These are phyloP conservation scores for Pseudonitzschia delicatissima DNA, from an alignment of 108 stramenopile species.

Conservation along the genomic window DNA sequence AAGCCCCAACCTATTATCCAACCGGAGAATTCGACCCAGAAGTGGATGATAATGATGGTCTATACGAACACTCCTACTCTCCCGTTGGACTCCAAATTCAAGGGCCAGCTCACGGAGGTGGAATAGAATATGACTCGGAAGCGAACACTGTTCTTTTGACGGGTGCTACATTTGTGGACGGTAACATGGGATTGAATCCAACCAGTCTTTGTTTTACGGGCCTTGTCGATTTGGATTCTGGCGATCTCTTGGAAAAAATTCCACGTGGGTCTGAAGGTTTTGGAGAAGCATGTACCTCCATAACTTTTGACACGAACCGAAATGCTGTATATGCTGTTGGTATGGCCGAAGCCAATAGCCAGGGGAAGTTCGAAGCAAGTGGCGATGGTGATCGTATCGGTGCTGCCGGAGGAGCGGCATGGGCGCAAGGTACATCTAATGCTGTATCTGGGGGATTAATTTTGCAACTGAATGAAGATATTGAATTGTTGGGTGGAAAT, in stretches of 20 bases:
- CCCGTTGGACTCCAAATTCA: slow-evolving; percentile 18
- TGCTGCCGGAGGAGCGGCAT: background rate
- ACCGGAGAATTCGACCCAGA: background rate
- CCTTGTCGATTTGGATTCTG: slow-evolving; percentile 12
- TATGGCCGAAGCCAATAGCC: slow-evolving; percentile 5
- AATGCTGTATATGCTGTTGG: slow-evolving; percentile 20
- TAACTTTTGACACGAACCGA: slow-evolving; percentile 15
- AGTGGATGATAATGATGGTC: background rate
- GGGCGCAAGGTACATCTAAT: background rate
- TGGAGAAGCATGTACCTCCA: slow-evolving; percentile 26
- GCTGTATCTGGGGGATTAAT: slow-evolving; percentile 12
- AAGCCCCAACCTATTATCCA: background rate
- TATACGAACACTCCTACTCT: background rate
- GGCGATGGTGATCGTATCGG: too few relatives aligned
- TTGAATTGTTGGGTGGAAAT: slow-evolving; percentile 16
- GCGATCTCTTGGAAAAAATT: background rate
- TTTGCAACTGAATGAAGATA: slow-evolving; percentile 10
- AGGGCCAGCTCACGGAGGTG: slow-evolving; percentile 26
- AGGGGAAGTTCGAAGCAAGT: background rate
- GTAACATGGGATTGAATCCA: background rate
- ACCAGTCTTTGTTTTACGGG: slow-evolving; percentile 19
- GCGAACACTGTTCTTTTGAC: slow-evolving; percentile 17
- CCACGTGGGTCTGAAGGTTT: slow-evolving; percentile 2
- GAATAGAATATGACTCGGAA: slow-evolving; percentile 25
- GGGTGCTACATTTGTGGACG: slow-evolving; percentile 18